These are phyloP conservation scores for Quercus robur DNA, from an alignment of 306 rosid species.

Conservation along the genomic window DNA sequence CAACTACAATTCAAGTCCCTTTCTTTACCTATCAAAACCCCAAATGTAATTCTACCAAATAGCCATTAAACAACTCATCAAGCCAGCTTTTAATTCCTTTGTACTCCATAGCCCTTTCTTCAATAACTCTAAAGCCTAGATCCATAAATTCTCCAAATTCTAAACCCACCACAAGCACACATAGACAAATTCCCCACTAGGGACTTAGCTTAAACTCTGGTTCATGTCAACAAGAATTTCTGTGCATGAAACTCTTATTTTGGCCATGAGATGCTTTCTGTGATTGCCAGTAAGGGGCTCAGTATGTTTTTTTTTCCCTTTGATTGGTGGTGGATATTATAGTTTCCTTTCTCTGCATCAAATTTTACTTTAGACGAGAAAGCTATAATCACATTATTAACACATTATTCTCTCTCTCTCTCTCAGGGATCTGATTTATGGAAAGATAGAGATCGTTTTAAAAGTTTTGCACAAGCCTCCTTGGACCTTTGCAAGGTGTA, in stretches of 20 bases:
- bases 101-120: too few species aligned
- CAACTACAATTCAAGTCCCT: too few species aligned
- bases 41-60: too few species aligned
- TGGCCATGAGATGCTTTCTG: background rate
- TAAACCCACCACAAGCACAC: too few species aligned
- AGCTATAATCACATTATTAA: background rate
- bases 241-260: background rate
- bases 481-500: conserved; percentile 86
- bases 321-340: background rate
- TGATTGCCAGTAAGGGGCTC: background rate
- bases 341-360: background rate
- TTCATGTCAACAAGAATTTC: background rate
- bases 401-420: background rate
- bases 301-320: background rate
- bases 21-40: too few species aligned
- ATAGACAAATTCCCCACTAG: too few species aligned
- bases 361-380: background rate
- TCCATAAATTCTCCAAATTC: too few species aligned
- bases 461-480: conserved; percentile 75
- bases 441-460: conserved; percentile 67
- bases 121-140: too few species aligned
- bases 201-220: background rate
- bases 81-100: too few species aligned
- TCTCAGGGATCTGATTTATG: conserved; percentile 84
- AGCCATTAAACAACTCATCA: too few species aligned